Evolutionary conservation across 2,329 filamentous ascomycete genomes (phyloP).

Genomic region (Verticillium nonalfalfae): DNA sequence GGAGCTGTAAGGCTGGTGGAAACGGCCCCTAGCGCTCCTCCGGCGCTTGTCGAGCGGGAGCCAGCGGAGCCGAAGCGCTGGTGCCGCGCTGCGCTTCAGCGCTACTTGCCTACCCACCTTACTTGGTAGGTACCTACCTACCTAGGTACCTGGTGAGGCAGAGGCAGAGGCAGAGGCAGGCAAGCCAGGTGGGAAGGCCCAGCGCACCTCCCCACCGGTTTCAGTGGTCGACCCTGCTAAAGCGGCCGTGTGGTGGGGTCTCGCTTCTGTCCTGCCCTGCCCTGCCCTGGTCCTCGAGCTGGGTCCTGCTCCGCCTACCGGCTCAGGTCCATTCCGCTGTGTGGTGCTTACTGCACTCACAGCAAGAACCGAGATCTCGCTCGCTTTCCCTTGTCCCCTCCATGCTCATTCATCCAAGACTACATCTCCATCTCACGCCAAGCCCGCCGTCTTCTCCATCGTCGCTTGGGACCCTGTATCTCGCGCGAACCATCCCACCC

Average conservation of each 20-base stretch:
- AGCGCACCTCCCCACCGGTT: no score
- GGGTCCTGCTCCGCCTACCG: neutral
- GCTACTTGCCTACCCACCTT: no score
- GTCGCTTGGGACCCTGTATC: neutral
- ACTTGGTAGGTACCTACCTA: no score
- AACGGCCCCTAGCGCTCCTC: neutral
- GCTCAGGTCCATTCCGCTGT: neutral
- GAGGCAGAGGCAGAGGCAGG: no score
- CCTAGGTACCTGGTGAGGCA: no score
- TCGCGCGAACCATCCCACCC: neutral
- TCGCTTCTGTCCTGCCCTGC: neutral
- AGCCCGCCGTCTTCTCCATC: neutral
- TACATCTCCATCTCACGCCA: neutral
- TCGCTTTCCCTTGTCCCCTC: neutral
- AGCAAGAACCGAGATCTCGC: neutral
- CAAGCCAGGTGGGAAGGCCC: no score
- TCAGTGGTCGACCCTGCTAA: no score
- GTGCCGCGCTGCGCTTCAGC: neutral
- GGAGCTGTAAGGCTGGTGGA: neutral
- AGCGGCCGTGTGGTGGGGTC: no score
- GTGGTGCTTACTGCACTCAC: neutral
- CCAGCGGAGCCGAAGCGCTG: neutral
- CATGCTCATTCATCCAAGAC: neutral
- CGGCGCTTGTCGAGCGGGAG: neutral
- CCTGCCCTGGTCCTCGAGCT: neutral